Evolutionary conservation across 345 rosid genomes (phyloP), one percentile per base, ranked within the genome.

Genomic region (Populus pruinosa): DNA sequence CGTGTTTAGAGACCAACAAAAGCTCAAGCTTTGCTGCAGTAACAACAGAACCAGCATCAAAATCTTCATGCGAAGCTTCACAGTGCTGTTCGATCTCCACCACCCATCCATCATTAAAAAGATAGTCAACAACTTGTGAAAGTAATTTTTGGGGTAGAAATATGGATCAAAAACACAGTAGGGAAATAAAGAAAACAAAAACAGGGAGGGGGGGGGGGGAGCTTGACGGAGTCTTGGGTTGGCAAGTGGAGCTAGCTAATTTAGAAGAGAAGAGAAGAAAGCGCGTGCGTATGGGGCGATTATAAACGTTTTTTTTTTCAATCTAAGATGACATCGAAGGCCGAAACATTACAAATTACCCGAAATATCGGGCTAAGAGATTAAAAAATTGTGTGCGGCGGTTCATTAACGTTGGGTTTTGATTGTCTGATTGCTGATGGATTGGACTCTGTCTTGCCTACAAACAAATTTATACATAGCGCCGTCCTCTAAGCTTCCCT

Each of bases 1-100:
- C 17, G 85, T 85, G 50, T 88, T 91, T 36, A 91, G 82, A 47
- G 92, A 85, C 73, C 23, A 85, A 64, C 90, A 80, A 41, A 73
- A 76, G 47, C 83, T 70, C 53, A 76, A 73, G 80, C 80, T 66
- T 27, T 77, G 86, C 77, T 67, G 81, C 59, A 87, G 56, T 35
- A 82, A 73, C 61, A 76, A 71, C n/a, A 85, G 29, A 38, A 81
- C 1, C 80, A 31, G 71, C 71, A 74, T 18, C 14, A 77, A 74
- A 76, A 74, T 69, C 47, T 31, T 75, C 75, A 69, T 44, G 39
- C 78, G 68, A 71, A 80, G 76, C 79, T 75, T 82, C 20, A 66
- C 11, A 27, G 29, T 27, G 31, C 74, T 23, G 36, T 31, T 76
- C 59, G 77, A 71, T 69, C 70, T 69, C 85, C 84, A 76, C 75